These are phyloP conservation scores for Ophiostoma montium DNA, from an alignment of 2,329 filamentous ascomycete species.

Conservation along the genomic window DNA sequence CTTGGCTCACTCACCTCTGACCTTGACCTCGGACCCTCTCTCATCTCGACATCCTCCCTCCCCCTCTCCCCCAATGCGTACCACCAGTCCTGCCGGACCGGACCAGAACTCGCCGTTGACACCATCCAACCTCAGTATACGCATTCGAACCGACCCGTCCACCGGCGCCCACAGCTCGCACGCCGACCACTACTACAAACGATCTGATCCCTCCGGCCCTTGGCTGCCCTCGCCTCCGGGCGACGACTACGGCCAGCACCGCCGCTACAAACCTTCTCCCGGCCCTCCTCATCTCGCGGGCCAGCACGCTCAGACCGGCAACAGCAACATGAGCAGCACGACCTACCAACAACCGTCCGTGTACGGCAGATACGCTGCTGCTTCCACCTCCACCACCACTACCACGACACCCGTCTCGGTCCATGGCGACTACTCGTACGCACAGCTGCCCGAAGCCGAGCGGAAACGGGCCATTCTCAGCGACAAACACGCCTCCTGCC, in stretches of 20 bases:
- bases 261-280: neutral
- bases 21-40: neutral
- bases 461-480: slow-evolving; percentile 12
- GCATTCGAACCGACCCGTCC: neutral
- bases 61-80: neutral
- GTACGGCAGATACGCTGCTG: neutral
- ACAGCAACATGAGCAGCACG: neutral
- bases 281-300: neutral
- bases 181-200: no score
- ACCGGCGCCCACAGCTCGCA: neutral
- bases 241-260: neutral
- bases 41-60: neutral
- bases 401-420: neutral
- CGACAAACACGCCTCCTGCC: slow-evolving; percentile 9
- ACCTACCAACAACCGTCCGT: neutral
- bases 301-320: neutral
- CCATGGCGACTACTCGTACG: slow-evolving; percentile 2
- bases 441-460: slow-evolving; percentile 12
- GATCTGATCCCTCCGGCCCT: neutral
- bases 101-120: neutral
- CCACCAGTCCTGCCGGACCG: neutral
- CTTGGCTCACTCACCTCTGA: neutral
- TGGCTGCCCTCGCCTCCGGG: neutral
- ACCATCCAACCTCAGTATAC: neutral
- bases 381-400: neutral